Base-by-base conservation (phyloP, 164 flowering plant genomes). In the Umbilicus rupestris region DNA sequence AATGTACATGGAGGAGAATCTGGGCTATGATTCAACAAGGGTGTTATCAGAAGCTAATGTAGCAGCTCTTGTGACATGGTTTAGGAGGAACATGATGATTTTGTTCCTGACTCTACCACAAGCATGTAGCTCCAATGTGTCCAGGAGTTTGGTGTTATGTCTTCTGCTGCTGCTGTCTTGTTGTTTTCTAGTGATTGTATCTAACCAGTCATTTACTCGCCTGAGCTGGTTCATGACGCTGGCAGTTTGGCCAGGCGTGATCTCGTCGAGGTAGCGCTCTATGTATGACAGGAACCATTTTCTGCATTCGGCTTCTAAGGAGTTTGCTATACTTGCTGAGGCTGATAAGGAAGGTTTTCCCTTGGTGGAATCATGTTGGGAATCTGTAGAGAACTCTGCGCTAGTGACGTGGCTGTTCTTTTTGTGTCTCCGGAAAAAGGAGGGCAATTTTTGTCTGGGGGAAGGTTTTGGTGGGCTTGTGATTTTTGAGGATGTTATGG, bases 391-490 rank as follows among this genome's bases (percentile, higher is more conserved):
- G 12, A 7, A 26, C n/a, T 55, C 60, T 3, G 24, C 9, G 28
- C 24, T 49, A 3, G 26, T 22, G 15, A 41, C 10, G 44, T 10
- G 2, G 44, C 5, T 41, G 26, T 49, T 49, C 22, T 55, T 55
- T 26, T 19, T 55, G 19, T 7, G 12, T 55, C 31, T 55, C 19
- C 60, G 33, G 60, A 55, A 55, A 55, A 55, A 22, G 33, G 60
- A 26, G 7, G 60, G 60, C 6, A 55, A 16, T 15, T 55, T 55
- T 9, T 28, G 60, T 55, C 28, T 55, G 15, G 60, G 33, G 33
- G 60, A 55, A 55, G 60, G 60, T 28, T 55, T 55, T 55, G 60
- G 60, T 28, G 60, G 60, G 60, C 33, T 26, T 26, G 33, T 49
- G 55, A 20, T 29, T 24, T 62, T 68, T 1, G 5, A 46, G 31